These are phyloP conservation scores for Aegilops bicornis DNA, from an alignment of 176 grass and related monocot genomes.

Conservation along the genomic window DNA sequence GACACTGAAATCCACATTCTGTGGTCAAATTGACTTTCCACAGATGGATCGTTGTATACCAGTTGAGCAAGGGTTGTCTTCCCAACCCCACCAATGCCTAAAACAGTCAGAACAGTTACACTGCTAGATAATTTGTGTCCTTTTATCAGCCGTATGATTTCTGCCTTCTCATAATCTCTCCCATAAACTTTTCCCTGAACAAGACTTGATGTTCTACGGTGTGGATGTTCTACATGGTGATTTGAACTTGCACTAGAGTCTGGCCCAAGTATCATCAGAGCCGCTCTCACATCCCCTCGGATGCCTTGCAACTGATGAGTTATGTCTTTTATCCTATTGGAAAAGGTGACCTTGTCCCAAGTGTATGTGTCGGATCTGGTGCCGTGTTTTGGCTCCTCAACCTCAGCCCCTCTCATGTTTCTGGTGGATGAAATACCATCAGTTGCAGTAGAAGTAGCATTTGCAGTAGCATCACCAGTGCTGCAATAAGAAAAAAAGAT, in stretches of 20 bases:
- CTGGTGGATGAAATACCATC: neutral
- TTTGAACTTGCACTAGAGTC: neutral
- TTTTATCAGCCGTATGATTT: neutral
- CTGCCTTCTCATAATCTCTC: neutral
- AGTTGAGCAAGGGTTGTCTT: conserved; percentile 23
- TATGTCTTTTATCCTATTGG: neutral
- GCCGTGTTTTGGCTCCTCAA: neutral
- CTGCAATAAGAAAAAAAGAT: neutral
- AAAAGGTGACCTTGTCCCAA: neutral
- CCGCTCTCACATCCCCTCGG: neutral
- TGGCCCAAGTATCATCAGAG: neutral
- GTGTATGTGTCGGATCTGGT: neutral
- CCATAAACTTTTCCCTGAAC: neutral
- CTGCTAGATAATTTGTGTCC: neutral
- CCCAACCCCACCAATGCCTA: conserved; percentile 17
- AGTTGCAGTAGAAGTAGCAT: neutral
- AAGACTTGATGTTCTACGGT: neutral
- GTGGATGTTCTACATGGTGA: neutral
- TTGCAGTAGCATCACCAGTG: neutral
- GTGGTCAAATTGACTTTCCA: neutral
- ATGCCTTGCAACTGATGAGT: neutral
- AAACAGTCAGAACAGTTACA: neutral
- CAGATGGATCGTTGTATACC: neutral
- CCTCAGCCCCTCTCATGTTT: neutral
- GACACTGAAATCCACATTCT: conserved; percentile 23